A percentile compares a stretch with the other conserved stretches of the same genome.
Conservation (phyloP, 805 yeast genomes). For the Phaffomyces thermotolerans region DNA sequence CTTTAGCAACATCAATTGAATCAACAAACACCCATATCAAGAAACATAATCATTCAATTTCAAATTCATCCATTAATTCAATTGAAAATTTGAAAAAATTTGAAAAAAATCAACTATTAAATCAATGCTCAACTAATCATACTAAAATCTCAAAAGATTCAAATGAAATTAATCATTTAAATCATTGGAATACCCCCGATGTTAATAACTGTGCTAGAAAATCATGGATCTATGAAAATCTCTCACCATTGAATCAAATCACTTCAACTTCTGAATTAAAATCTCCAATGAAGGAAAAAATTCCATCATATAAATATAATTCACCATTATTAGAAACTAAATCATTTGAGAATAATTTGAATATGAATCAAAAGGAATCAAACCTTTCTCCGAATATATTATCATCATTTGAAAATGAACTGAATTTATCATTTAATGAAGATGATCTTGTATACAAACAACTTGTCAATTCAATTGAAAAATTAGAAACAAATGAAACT, state of each 20-base stretch:
- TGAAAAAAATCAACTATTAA: constrained; percentile 18
- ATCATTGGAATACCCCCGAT: constrained; percentile 20
- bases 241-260: constrained; percentile 2
- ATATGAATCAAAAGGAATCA: too few relatives aligned
- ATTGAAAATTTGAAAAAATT: constrained; percentile 18
- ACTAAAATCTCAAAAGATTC: not conserved
- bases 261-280: too few relatives aligned
- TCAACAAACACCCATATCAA: not conserved
- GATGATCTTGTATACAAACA: constrained; percentile 6
- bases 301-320: constrained; percentile 5
- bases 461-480: constrained; percentile 8
- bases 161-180: constrained; percentile 2
- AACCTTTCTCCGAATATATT: too few relatives aligned
- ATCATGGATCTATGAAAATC: constrained; percentile 20
- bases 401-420: constrained; percentile 8
- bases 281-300: too few relatives aligned
- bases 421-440: constrained; percentile 7
- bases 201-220: constrained; percentile 17
- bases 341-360: too few relatives aligned
- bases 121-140: constrained; percentile 15
- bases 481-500: not conserved
- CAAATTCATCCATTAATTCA: constrained; percentile 11
- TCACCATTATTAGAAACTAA: constrained; percentile 4
- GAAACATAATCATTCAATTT: constrained; percentile 5
- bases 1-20: constrained; percentile 16